Evolutionary conservation across 805 yeast species (phyloP), one percentile per base, ranked within the genome.

Genomic region (Sporopachydermia quercuum): DNA sequence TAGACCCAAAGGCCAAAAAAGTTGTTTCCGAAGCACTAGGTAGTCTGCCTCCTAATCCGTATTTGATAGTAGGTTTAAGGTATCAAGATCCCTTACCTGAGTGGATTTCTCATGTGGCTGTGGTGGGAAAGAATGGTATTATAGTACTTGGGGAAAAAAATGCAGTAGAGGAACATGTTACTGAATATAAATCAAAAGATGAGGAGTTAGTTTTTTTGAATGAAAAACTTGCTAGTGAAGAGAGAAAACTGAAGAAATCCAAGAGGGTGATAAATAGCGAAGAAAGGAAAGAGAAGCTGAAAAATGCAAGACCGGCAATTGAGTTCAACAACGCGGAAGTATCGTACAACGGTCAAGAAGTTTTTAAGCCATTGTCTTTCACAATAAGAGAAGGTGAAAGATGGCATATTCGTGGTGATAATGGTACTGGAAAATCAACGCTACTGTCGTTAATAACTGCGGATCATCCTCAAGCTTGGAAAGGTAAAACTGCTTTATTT

Each of bases 391-490:
- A 62, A 35, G 93, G 94, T 3, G 81, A 84, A 30, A 78, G 73
- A 50, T 85, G 96, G 94, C 93, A 91, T 53, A 66, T 89, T 19
- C 63, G 79, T 42, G 98, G 98, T 2, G 72, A 75, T 42, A 89
- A 91, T 48, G 98, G 98, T 1, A 70, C 93, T 0, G 98, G 98
- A 0, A 89, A 89, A 55, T 82, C 96, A 1, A 91, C 98, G 0
- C 59, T 89, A 16, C 58, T 91, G 13, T 74, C 96, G 2, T 56
- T 91, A 37, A 65, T 89, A 18, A 86, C 95, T 0, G 86, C 94
- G 3, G 98, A 89, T 50, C 98, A 89, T 54, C 98, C 98, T 1
- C 96, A 89, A 58, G 78, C 96, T 2, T 89, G 97, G 97, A 78
- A 74, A 47, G 68, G 74, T 3, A 72, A 69, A 16, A 67, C 91